Evolutionary conservation across 495 filamentous ascomycete species (phyloP).

Genomic region (Podospora comata): DNA sequence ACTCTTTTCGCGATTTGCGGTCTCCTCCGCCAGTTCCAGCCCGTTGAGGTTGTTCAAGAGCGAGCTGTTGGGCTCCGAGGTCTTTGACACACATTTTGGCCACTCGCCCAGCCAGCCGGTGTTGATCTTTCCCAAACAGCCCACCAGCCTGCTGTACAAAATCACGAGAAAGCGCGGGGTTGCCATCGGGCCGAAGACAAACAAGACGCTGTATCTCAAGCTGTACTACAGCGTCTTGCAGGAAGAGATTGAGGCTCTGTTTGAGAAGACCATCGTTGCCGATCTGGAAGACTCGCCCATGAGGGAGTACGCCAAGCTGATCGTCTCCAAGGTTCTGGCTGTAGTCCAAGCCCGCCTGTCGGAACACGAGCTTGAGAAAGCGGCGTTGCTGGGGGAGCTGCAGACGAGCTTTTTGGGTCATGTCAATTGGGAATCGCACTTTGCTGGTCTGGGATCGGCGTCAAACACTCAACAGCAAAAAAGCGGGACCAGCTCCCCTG

Average conservation of each 20-base stretch:
- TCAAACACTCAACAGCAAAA: not conserved
- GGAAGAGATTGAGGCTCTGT: conserved; percentile 58
- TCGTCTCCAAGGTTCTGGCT: conserved; percentile 49
- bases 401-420: conserved; percentile 39
- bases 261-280: conserved; percentile 37
- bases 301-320: conserved; percentile 44
- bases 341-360: conserved; percentile 52
- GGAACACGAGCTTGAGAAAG: conserved; percentile 58
- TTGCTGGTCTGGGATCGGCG: conserved; percentile 41
- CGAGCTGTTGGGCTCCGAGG: conserved; percentile 63
- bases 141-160: conserved; percentile 78
- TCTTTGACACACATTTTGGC: conserved; percentile 63
- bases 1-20: conserved; percentile 84
- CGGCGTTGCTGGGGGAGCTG: conserved; percentile 51
- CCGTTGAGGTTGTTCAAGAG: conserved; percentile 73
- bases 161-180: conserved; percentile 51
- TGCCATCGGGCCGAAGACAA: conserved; percentile 33
- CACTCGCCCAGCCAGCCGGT: conserved; percentile 52
- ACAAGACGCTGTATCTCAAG: conserved; percentile 61
- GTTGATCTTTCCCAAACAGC: conserved; percentile 74
- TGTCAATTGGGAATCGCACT: conserved; percentile 41
- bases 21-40: conserved; percentile 69
- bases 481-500: not conserved
- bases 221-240: conserved; percentile 77
- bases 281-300: conserved; percentile 43